phyloP scores from a whole-genome alignment of 257 asterid genomes.

The Solanum pinnatisectum region DNA sequence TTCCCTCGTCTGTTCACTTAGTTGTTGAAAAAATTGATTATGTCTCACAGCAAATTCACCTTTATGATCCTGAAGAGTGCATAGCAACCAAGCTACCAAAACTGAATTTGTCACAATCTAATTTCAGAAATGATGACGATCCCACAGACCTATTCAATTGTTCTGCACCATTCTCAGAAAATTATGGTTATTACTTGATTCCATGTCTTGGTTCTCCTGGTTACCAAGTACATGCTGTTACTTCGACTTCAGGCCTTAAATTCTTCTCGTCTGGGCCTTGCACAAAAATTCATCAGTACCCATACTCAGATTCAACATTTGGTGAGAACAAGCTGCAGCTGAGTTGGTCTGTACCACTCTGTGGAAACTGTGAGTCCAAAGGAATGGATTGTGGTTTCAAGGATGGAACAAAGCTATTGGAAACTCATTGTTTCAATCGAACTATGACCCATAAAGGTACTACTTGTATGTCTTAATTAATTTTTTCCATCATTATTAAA shows the following conservation, averaged over 20 bases:
- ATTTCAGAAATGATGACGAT: not conserved
- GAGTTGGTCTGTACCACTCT: not conserved
- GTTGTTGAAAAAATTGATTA: not conserved
- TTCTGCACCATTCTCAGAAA: not conserved
- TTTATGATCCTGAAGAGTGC: not conserved
- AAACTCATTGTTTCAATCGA: not conserved
- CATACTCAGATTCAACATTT: not conserved
- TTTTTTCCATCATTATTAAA: not conserved
- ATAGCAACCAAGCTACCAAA: not conserved
- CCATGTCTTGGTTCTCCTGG: not conserved
- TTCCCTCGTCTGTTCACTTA: not conserved
- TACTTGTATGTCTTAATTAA: not conserved
- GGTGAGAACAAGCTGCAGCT: not conserved
- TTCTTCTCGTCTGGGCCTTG: not conserved
- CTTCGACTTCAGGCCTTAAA: accelerated
- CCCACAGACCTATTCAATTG: not conserved
- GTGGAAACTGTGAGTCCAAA: not conserved
- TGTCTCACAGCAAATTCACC: not conserved
- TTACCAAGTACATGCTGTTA: not conserved
- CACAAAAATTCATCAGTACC: not conserved
- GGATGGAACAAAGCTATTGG: not conserved
- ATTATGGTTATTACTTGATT: not conserved
- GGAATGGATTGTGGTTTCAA: not conserved
- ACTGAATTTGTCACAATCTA: not conserved
- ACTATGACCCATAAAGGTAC: not conserved